A percentile compares a stretch with the other conserved stretches of the same genome.
Evolutionary conservation across 768 basidiomycete genomes (phyloP).

Genomic region (Cyclocybe cylindracea): DNA sequence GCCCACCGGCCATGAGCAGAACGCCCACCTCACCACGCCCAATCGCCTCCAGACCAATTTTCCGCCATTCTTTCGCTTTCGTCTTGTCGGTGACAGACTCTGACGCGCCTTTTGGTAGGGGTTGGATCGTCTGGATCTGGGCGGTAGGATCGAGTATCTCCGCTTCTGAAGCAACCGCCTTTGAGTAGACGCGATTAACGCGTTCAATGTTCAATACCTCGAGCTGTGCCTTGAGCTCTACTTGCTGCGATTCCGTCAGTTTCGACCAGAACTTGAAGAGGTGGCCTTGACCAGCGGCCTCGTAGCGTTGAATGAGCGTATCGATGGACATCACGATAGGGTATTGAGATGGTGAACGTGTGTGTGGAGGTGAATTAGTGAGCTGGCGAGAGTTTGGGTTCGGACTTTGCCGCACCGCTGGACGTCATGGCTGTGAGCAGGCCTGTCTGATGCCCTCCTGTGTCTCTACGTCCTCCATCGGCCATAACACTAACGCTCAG

Average conservation of each 20-base stretch:
- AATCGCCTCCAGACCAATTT: slow-evolving; percentile 78
- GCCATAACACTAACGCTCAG: too few species aligned
- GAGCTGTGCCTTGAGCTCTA: slow-evolving; percentile 69
- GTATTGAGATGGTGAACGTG: slow-evolving; percentile 8
- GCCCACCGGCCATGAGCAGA: slow-evolving; percentile 96
- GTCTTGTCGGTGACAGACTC: slow-evolving; percentile 58
- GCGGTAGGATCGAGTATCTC: slow-evolving; percentile 40
- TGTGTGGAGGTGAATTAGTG: slow-evolving; percentile 3
- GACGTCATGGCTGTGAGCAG: too few species aligned
- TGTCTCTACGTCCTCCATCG: too few species aligned
- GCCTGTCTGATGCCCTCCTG: too few species aligned
- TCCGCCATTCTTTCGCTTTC: slow-evolving; percentile 74
- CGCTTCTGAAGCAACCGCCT: slow-evolving; percentile 70
- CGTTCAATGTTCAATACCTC: slow-evolving; percentile 82
- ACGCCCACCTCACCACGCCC: slow-evolving; percentile 87
- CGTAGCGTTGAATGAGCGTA: slow-evolving; percentile 62
- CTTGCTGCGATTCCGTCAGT: slow-evolving; percentile 65
- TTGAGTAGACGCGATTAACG: slow-evolving; percentile 86
- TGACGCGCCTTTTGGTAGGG: slow-evolving; percentile 76
- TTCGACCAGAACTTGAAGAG: slow-evolving; percentile 85
- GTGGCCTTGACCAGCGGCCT: slow-evolving; percentile 84
- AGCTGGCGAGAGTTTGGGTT: slow-evolving; percentile 12
- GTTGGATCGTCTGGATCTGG: slow-evolving; percentile 61
- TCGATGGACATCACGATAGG: slow-evolving; percentile 56
- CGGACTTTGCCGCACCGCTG: slow-evolving; percentile 18